Evolutionary conservation across 2,329 filamentous ascomycete species (phyloP).

Genomic region (Pseudogymnoascus sp.): DNA sequence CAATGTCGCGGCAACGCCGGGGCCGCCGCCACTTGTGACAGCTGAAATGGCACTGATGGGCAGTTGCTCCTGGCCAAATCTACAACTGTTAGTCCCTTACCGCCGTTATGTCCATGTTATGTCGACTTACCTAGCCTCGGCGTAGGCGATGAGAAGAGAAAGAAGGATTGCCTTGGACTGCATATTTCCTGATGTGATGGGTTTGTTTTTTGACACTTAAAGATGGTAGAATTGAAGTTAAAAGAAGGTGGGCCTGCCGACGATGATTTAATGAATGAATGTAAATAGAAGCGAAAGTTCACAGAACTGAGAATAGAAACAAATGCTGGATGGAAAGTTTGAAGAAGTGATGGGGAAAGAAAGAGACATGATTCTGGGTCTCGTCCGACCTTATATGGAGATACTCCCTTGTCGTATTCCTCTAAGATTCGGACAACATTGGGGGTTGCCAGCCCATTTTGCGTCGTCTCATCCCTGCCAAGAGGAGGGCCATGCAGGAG

Average conservation of each 20-base stretch:
- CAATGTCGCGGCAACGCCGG: slow-evolving; percentile 56
- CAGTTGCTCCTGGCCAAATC: slow-evolving; percentile 57
- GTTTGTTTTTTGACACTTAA: neutral
- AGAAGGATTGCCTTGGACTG: slow-evolving; percentile 22
- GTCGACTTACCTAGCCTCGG: too few species aligned
- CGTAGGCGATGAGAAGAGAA: slow-evolving; percentile 20
- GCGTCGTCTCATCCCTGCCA: neutral
- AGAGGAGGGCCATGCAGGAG: neutral
- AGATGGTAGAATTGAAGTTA: slow-evolving; percentile 9
- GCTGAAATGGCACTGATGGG: slow-evolving; percentile 47
- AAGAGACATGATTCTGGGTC: slow-evolving; percentile 9
- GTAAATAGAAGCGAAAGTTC: slow-evolving; percentile 25
- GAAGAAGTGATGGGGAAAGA: slow-evolving; percentile 14
- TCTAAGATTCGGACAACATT: neutral
- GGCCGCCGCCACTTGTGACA: slow-evolving; percentile 45
- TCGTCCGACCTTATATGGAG: slow-evolving; percentile 4
- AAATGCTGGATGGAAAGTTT: slow-evolving; percentile 15
- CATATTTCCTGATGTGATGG: slow-evolving; percentile 17
- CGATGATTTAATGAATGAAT: slow-evolving; percentile 19
- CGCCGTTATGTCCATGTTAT: too few species aligned
- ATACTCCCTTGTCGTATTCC: neutral
- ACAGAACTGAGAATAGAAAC: slow-evolving; percentile 26
- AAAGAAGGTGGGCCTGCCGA: slow-evolving; percentile 16
- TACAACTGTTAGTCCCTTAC: too few species aligned
- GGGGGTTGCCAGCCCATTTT: neutral